Evolutionary conservation across 1,284 basidiomycete genomes (phyloP), one percentile per base, ranked within the genome.

Genomic region (Ceratobasidium sp.): DNA sequence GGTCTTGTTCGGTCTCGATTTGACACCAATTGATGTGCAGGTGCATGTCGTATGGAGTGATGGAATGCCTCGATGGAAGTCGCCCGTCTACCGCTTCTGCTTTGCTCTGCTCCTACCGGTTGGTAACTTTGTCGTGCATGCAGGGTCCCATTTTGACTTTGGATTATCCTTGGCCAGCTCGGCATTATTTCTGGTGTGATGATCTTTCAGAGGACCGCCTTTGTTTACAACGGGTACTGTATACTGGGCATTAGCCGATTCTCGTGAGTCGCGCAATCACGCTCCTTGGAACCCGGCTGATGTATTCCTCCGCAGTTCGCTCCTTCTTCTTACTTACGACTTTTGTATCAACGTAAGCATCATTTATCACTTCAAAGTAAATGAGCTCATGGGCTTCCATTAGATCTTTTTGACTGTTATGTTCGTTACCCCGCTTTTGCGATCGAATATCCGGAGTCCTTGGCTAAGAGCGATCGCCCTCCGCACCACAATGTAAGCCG

Each of bases 181-280:
- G 51, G 51, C n/a, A 22, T 56, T 34, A 69, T 69, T 31, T 51
- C 65, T 13, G 65, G 65, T 24, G 53, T 69, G 14, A 69, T 69
- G 65, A 58, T 69, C n/a, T 46, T 41, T 46, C 65, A 69, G 29
- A 37, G 46, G 37, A 69, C 53, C n/a, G 65, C 65, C 8, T 69
- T 69, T 46, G 65, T 69, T 51, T 69, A 69, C 29, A 69, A 69
- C 65, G 65, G 65, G 24, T 69, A 69, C 43, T 69, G 65, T 39
- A 69, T 69, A 29, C 27, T 69, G 31, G 65, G 65, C 19, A 58
- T 69, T 16, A 69, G 65, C 22, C 65, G 65, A 41, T 58, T 69
- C 29, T 69, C 65, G 65, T 69, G 65, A 58, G 65, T 69, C 6
- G 4, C 16, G n/a, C 1, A 43, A 3, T 43, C 1, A 16, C 58